Evolutionary conservation across 2,329 filamentous ascomycete species (phyloP).

Genomic region (Penicillium capsulatum): DNA sequence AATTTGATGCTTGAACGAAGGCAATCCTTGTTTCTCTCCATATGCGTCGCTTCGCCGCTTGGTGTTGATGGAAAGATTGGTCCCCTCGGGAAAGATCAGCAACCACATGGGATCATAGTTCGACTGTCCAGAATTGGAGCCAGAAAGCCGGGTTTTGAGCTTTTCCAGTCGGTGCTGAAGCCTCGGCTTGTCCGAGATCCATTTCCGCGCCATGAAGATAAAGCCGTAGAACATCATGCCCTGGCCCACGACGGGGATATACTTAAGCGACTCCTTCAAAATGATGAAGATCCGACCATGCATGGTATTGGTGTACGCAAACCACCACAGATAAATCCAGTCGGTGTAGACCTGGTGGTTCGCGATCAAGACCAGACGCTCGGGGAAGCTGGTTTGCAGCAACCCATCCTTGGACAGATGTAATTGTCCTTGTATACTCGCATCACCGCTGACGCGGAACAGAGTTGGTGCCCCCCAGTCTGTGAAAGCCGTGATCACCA

Average conservation of each 20-base stretch:
- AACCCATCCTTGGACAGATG: slow-evolving; percentile 54
- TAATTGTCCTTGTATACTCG: slow-evolving; percentile 57
- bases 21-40: slow-evolving; percentile 55
- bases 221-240: slow-evolving; percentile 64
- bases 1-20: slow-evolving; percentile 57
- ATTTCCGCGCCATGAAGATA: slow-evolving; percentile 62
- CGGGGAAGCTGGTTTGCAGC: slow-evolving; percentile 56
- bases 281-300: slow-evolving; percentile 65
- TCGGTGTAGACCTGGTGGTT: slow-evolving; percentile 68
- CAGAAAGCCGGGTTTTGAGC: slow-evolving; percentile 49
- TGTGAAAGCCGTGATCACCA: slow-evolving; percentile 59
- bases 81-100: slow-evolving; percentile 62
- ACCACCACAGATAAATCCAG: slow-evolving; percentile 67
- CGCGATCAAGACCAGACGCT: slow-evolving; percentile 59
- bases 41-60: slow-evolving; percentile 54
- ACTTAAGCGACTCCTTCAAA: slow-evolving; percentile 61
- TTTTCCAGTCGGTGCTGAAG: slow-evolving; percentile 55
- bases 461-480: slow-evolving; percentile 61
- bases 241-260: slow-evolving; percentile 59
- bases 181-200: slow-evolving; percentile 57
- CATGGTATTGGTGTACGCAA: slow-evolving; percentile 61
- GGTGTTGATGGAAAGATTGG: slow-evolving; percentile 56
- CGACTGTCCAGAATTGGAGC: slow-evolving; percentile 45
- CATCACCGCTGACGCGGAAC: slow-evolving; percentile 60
- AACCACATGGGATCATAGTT: slow-evolving; percentile 62